Percentiles rank a stretch among this genome's conserved stretches.
Evolutionary conservation across 495 filamentous ascomycete species (phyloP).

Genomic region (Filosporella fistucella): DNA sequence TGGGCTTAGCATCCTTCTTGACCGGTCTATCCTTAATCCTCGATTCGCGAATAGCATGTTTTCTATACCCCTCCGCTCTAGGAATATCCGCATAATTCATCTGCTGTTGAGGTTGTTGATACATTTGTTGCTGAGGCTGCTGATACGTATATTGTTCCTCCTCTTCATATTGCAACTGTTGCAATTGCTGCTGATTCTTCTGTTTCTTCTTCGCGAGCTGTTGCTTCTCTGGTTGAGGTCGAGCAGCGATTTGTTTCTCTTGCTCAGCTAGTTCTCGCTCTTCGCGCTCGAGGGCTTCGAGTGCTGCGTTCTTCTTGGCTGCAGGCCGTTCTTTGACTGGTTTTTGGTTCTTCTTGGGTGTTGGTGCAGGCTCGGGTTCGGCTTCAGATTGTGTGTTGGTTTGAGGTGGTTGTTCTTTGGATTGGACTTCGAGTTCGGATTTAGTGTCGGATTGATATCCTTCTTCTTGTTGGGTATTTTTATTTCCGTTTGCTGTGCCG

Average conservation of each 20-base stretch:
- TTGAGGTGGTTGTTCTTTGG: too few relatives aligned
- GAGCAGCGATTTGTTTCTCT: not conserved
- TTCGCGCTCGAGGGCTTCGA: too few relatives aligned
- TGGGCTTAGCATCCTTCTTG: not conserved
- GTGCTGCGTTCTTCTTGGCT: too few relatives aligned
- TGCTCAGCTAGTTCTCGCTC: not conserved
- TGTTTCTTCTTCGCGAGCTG: too few relatives aligned
- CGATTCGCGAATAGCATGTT: conserved; percentile 1
- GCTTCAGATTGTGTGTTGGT: too few relatives aligned
- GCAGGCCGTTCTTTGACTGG: too few relatives aligned
- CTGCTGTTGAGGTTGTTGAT: not conserved
- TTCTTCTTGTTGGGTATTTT: too few relatives aligned
- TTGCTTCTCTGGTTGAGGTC: too few relatives aligned
- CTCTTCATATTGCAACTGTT: not conserved
- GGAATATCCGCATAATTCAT: not conserved
- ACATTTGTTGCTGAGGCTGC: not conserved
- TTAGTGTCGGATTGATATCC: too few relatives aligned
- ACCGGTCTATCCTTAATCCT: conserved; percentile 10
- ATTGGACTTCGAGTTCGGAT: too few relatives aligned
- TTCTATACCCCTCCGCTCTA: not conserved
- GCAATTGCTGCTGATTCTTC: too few relatives aligned
- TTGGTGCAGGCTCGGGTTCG: not conserved
- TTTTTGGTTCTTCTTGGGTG: not conserved
- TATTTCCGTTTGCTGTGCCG: too few relatives aligned
- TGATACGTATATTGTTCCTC: not conserved